Evolutionary conservation across 129 eudicot species (phyloP), one percentile per base, ranked within the genome.

Genomic region (Ambrosia trifida): DNA sequence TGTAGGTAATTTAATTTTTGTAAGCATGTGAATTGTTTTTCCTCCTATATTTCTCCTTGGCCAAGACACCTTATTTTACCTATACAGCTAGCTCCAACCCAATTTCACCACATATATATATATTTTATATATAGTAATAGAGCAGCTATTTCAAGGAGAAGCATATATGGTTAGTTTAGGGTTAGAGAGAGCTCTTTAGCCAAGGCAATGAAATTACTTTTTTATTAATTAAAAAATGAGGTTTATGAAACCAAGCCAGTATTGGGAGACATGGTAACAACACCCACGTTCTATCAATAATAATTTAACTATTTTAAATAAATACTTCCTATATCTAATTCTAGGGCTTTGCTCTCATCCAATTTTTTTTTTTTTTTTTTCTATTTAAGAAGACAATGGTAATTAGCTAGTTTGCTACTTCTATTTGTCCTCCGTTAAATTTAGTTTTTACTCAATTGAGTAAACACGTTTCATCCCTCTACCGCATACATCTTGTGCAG

Each of bases 261-360:
- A 71, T 68, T 83, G 86, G 90, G 90, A 85, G 87, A 82, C 94
- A 89, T 50, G 89, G 96, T 81, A 83, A 89, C 98, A 85, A 81
- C 75, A 65, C 85, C 95, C 98, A 94, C 96, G 98, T 94, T 94
- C 95, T 85, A 85, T 78, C 79, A 79, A 41, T 79, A 83, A 77
- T 80, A 76, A 72, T 80, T 80, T 73, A 13, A 68, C 74, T 73
- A 70, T 61, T 3, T 72, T 45, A 43, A 18, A 56, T 78, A 20
- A 17, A 28, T 67, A 54, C 44, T 49, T 28, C 58, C 10, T 45
- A 76, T 54, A 46, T 50, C 70, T 35, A 76, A 32, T 80, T 56
- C 43, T 57, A 75, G 70, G 80, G 69, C 7, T 69, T 66, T 66
- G 40, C 36, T 66, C 6, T 30, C 17, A 46, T 41, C 17, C 49